Evolutionary conservation across 176 grass and related monocot genomes (phyloP), one percentile per base, ranked within the genome.

Genomic region (barley (Hordeum vulgare)): DNA sequence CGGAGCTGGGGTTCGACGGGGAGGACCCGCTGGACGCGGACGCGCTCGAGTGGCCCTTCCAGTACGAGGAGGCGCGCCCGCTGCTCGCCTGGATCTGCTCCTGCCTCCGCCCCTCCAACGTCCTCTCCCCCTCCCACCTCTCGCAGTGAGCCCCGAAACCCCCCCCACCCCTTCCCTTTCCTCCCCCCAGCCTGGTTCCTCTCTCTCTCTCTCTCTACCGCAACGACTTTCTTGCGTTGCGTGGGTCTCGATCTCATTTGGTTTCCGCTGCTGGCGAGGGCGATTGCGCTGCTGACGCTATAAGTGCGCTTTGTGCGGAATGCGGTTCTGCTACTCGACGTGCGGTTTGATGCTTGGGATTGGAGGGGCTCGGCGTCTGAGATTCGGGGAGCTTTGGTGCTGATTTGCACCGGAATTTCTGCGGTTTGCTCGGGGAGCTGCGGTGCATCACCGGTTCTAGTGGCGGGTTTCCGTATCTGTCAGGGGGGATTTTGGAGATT

Each of bases 21-120:
- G 90, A 91, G 82, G 95, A 93, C 79, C 89, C 93, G 66, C 88
- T 99, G 18, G 96, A 99, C 83, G 89, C 89, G 58, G 96, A 99
- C 85, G 94, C 93, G 66, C 94, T 99, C 83, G 96, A 99, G 89
- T 99, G 96, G 96, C 96, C 96, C 20, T 99, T 99, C 85, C 96
- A 99, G 93, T 99, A 99, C 87, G 93, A 99, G 77, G 96, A 96
- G 86, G 93, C 75, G 71, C 89, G 93, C 47, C 96, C 93, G 53
- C 85, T 99, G 35, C 91, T 99, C 21, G 89, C 92, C 11, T 99
- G 96, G 96, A 99, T 96, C 96, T 99, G 96, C 87, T 96, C 96
- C 89, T 94, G 89, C 72, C 96, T 99, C 83, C 96, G 96, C 60
- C 87, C 96, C 25, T 99, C 93, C 76, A 99, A 99, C 85, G 96